Evolutionary conservation across 176 grass and related monocot genomes (phyloP), one percentile per base, ranked within the genome.

Genomic region (Pontederia crassipes): DNA sequence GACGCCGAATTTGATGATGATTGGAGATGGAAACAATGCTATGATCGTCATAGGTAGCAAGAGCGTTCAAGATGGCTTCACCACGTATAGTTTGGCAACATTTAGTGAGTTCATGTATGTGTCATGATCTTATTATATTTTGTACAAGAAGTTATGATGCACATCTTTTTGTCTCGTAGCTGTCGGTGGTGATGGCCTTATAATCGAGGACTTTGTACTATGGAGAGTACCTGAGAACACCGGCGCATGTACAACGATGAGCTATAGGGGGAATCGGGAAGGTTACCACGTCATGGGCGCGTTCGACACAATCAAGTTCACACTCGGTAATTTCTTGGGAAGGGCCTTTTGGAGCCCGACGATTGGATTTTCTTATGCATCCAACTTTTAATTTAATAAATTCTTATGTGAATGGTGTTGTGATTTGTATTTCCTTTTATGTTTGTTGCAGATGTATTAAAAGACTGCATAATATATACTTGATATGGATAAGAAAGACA

Each of bases 1-100:
- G 2, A 66, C 52, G 64, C 40, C 53, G 64, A 66, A 54, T 15
- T n/a, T 66, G 4, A 66, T 66, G 64, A 66, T 66, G 26, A 53
- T 40, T 24, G 64, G 64, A 29, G 64, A 66, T n/a, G 64, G 64
- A 8, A 66, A 29, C 8, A 24, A 66, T 66, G 49, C 49, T n/a
- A 66, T 48, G 8, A 24, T 66, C 4, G 48, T 66, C 24, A 66
- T 48, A 11, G 64, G 64, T 9, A 66, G 64, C 49, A 66, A 12
- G 49, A 66, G 52, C 49, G 49, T 66, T 14, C 49, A 32, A n/a
- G 64, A 52, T 66, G 64, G 64, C 13, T 66, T 26, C 20, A 66
- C 64, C 12, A 66, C 64, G 2, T 66, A 52, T 20, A 12, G 48
- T 4, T 66, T 48, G 27, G 64, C 64, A 3, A 66, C 64, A 12